Evolutionary conservation across 345 rosid genomes (phyloP).

Genomic region (Clausena lansium): DNA sequence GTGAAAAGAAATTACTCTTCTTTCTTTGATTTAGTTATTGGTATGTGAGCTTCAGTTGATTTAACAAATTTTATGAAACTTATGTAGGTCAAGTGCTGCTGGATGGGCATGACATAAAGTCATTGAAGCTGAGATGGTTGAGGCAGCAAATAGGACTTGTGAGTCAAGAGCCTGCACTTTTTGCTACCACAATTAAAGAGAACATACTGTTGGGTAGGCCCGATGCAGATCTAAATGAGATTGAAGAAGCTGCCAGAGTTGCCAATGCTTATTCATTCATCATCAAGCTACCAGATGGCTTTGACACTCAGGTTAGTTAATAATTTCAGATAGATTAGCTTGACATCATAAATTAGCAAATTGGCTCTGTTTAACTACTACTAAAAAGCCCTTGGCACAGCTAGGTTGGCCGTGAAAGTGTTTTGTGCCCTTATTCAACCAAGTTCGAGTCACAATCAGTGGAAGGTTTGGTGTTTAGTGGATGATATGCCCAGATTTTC

Average conservation of each 20-base stretch:
- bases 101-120: constrained; percentile 85
- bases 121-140: constrained; percentile 79
- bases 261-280: constrained; percentile 97
- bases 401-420: too few relatives aligned
- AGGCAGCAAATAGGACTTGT: constrained; percentile 97
- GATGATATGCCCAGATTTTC: too few relatives aligned
- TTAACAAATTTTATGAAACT: not conserved
- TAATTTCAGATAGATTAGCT: not conserved
- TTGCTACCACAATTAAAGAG: constrained; percentile 92
- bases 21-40: constrained; percentile 15
- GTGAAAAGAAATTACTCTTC: constrained; percentile 11
- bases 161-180: constrained; percentile 95
- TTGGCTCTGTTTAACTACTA: not conserved
- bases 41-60: not conserved
- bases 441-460: too few relatives aligned
- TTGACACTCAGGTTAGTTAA: constrained; percentile 79
- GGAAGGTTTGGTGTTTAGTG: too few relatives aligned
- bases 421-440: too few relatives aligned
- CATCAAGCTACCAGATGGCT: constrained; percentile 85
- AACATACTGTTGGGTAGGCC: constrained; percentile 93
- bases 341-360: not conserved
- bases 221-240: constrained; percentile 67
- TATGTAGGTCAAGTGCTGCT: constrained; percentile 79
- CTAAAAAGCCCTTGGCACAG: too few relatives aligned
- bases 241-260: constrained; percentile 95